Base-by-base conservation (phyloP, 2,329 filamentous ascomycete species). In the Colletotrichum zoysiae region DNA sequence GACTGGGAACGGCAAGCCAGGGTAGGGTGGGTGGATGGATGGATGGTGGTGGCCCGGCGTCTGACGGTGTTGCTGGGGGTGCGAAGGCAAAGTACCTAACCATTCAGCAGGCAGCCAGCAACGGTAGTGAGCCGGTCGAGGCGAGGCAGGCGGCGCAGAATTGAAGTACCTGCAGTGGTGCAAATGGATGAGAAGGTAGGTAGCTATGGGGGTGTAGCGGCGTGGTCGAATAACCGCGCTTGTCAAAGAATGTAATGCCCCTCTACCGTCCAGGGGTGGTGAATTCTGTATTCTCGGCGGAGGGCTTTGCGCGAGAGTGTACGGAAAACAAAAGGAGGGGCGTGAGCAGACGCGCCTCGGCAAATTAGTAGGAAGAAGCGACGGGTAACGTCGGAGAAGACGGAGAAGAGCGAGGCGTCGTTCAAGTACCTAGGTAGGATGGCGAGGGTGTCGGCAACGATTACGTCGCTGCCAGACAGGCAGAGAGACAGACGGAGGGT, bases 1-100 rank as follows among this genome's bases (percentile, higher is more conserved):
- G 70, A 70, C 65, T 70, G 70, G 60, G 66, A 60, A 72, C 70
- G 70, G 66, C 46, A 72, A 70, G 48, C 48, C 48, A 59, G 33
- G 42, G 65, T 48, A 44, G 69, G 57, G 35, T 60, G 63, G 56
- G 23, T 67, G 40, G 56, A 16, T 42, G 40, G 40, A 51, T 56
- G 51, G 40, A 56, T 38, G 53, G 33, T 56, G 53, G 55, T 38
- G 33, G 38, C 40, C 35, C 44, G 16, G 46, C 46, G 46, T 66
- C 60, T 44, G 23, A 55, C 53, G 40, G 65, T 59, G 62, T 63
- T 62, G 62, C 58, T 40, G 23, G 67, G 62, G n/a, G 48, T 42
- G 61, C 20, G 48, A 48, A 48, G 62, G 20, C 51, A 57, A 57
- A n/a, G 51, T 63, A 42, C 30, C 30, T 30, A 30, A 30, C 57